Evolutionary conservation across 352 stramenopile genomes (phyloP).

Genomic region (Phytophthora hybrid): DNA sequence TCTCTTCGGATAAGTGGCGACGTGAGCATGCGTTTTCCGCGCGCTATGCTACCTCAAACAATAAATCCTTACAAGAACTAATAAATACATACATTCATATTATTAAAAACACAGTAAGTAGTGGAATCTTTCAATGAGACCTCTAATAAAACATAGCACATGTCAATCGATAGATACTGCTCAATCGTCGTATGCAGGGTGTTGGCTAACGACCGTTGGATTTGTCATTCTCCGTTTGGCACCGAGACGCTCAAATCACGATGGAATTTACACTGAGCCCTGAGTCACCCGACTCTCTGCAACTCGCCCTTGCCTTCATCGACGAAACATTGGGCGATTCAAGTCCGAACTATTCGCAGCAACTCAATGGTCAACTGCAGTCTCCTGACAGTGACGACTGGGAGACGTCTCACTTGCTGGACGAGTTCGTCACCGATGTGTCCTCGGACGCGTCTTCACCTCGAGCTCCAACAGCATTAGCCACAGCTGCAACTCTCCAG

Average conservation of each 20-base stretch:
- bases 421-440: slow-evolving; percentile 23
- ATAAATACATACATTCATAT: slow-evolving; percentile 10
- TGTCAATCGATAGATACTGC: neutral
- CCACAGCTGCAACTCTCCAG: neutral
- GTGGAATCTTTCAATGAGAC: no score
- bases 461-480: neutral
- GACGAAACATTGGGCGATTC: slow-evolving; percentile 20
- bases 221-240: slow-evolving; percentile 17
- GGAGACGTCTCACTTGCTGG: slow-evolving; percentile 14
- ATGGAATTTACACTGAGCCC: slow-evolving; percentile 26
- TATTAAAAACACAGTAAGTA: neutral
- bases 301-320: slow-evolving; percentile 30
- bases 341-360: neutral
- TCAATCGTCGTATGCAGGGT: neutral
- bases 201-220: neutral
- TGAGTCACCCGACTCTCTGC: slow-evolving; percentile 28
- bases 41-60: neutral
- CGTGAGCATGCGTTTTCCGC: neutral
- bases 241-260: neutral
- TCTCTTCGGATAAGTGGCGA: neutral
- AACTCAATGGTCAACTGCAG: neutral
- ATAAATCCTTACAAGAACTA: neutral
- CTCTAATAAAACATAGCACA: neutral
- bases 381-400: slow-evolving; percentile 11
- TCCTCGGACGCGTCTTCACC: slow-evolving; percentile 12